A percentile compares a stretch with the other conserved stretches of the same genome.
These are phyloP conservation scores for Diaporthe velutina DNA, from an alignment of 2,329 filamentous ascomycete species.

Conservation along the genomic window DNA sequence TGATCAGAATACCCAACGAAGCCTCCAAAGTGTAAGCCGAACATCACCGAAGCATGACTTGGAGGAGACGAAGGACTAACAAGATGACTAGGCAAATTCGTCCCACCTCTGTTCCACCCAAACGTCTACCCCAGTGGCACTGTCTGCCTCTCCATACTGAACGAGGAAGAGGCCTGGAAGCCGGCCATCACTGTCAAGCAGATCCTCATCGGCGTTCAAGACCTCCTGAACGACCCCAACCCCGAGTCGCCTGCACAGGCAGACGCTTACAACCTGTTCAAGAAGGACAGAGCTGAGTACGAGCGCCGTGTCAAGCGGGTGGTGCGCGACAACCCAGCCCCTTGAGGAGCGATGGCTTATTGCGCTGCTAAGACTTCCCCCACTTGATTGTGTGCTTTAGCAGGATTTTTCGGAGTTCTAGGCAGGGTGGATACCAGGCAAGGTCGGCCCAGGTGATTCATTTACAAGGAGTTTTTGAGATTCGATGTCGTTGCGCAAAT, in stretches of 20 bases:
- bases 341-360: slow-evolving; percentile 55
- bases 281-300: slow-evolving; percentile 88
- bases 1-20: slow-evolving; percentile 94
- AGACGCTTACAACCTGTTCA: slow-evolving; percentile 96
- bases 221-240: slow-evolving; percentile 95
- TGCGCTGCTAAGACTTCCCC: not conserved
- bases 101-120: slow-evolving; percentile 94
- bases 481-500: slow-evolving; percentile 30
- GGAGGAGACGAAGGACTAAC: slow-evolving; percentile 6
- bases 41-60: slow-evolving; percentile 24
- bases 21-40: slow-evolving; percentile 92
- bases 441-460: slow-evolving; percentile 31
- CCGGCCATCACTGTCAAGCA: slow-evolving; percentile 99
- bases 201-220: slow-evolving; percentile 95
- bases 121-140: slow-evolving; percentile 99
- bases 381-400: slow-evolving; percentile 26
- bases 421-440: slow-evolving; percentile 34
- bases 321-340: slow-evolving; percentile 89
- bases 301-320: slow-evolving; percentile 89
- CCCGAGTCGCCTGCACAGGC: slow-evolving; percentile 97
- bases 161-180: slow-evolving; percentile 99
- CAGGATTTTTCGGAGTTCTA: slow-evolving; percentile 37
- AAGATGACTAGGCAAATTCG: slow-evolving; percentile 84
- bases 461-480: slow-evolving; percentile 39
- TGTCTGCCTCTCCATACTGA: slow-evolving; percentile 95